Percentiles rank a stretch among this genome's conserved stretches.
These are phyloP conservation scores for Psidium guajava DNA, from an alignment of 345 rosid species.

Conservation along the genomic window DNA sequence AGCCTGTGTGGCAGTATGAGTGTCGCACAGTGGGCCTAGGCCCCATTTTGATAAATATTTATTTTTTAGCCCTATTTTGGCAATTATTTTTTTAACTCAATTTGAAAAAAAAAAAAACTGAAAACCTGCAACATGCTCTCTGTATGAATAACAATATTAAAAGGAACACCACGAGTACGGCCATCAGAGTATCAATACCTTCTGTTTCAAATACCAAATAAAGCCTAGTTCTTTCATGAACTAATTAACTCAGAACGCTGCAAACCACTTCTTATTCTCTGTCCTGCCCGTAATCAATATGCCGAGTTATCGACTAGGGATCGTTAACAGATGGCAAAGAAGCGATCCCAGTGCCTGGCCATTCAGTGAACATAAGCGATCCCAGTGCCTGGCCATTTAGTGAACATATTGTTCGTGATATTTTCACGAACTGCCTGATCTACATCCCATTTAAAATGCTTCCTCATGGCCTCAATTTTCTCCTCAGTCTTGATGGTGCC, in stretches of 20 bases:
- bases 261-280: neutral
- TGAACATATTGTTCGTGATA: neutral
- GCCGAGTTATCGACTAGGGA: slow-evolving; percentile 1
- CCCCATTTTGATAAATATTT: too few species aligned
- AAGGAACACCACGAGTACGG: neutral
- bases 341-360: neutral
- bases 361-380: too few species aligned
- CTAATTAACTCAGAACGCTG: neutral
- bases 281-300: neutral
- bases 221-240: neutral
- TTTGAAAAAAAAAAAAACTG: too few species aligned
- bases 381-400: too few species aligned
- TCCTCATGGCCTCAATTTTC: too few species aligned
- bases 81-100: too few species aligned
- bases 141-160: neutral
- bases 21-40: too few species aligned
- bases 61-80: too few species aligned
- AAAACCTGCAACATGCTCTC: neutral
- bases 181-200: neutral
- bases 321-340: slow-evolving; percentile 16
- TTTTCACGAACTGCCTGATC: too few species aligned
- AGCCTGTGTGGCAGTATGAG: too few species aligned
- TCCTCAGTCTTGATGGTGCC: too few species aligned
- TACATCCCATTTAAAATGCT: too few species aligned
- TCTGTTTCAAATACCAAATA: neutral